A percentile compares a stretch with the other conserved stretches of the same genome.
Evolutionary conservation across 371 early-diverging fungal genomes (phyloP).

Genomic region (Actinomucor elegans): DNA sequence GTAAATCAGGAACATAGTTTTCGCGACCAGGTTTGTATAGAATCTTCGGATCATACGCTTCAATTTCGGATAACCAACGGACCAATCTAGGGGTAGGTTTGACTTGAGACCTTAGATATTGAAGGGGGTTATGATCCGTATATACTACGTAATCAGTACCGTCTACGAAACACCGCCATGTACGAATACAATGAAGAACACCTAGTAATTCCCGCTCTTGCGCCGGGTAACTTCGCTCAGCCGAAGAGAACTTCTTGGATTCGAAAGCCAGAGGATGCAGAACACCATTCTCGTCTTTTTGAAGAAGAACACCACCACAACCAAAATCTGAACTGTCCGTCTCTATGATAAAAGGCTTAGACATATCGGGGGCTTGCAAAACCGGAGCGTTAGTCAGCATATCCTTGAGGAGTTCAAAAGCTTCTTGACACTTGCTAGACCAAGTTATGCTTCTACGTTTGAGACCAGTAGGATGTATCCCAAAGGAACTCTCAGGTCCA

Average conservation of each 20-base stretch:
- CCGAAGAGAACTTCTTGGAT: slow-evolving; percentile 25
- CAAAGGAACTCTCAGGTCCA: no score
- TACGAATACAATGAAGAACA: slow-evolving; percentile 29
- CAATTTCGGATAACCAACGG: slow-evolving; percentile 22
- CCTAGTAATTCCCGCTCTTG: slow-evolving; percentile 36
- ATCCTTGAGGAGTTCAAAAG: slow-evolving; percentile 16
- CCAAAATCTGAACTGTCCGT: slow-evolving; percentile 29
- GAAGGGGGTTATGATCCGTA: slow-evolving; percentile 28
- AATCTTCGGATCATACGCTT: slow-evolving; percentile 21
- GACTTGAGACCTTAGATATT: slow-evolving; percentile 19
- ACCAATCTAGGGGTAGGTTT: slow-evolving; percentile 27
- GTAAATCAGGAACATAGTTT: not conserved
- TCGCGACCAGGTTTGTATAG: slow-evolving; percentile 28
- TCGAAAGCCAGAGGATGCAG: slow-evolving; percentile 30
- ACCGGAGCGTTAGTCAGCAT: slow-evolving; percentile 11
- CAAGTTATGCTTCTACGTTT: slow-evolving; percentile 9
- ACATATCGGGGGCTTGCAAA: slow-evolving; percentile 22
- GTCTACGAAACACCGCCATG: slow-evolving; percentile 33
- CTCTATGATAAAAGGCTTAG: slow-evolving; percentile 24
- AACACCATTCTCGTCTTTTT: slow-evolving; percentile 18
- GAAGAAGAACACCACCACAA: slow-evolving; percentile 33
- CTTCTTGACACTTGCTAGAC: slow-evolving; percentile 2
- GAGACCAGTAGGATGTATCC: no score
- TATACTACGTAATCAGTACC: slow-evolving; percentile 19
- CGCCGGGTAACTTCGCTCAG: slow-evolving; percentile 31